Evolutionary conservation across 2,329 filamentous ascomycete species (phyloP), one percentile per base, ranked within the genome.

Genomic region (Ceratocystis cubensis): DNA sequence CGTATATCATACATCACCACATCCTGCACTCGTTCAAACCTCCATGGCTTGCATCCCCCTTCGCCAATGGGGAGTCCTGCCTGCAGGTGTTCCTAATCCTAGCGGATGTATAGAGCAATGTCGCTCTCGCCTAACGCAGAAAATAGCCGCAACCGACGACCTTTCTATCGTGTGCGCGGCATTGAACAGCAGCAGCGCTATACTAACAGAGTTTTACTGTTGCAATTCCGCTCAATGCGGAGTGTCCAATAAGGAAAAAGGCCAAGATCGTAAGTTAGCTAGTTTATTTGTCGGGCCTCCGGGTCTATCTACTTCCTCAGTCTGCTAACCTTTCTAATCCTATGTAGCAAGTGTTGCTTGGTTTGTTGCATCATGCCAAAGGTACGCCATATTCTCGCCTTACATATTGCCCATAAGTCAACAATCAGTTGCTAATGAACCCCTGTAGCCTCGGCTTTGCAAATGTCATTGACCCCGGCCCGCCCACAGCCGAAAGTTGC

Each of bases 161-260:
- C 20, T 67, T 13, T 20, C 33, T 25, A 59, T 56, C 8, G 20
- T 68, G 8, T 70, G 69, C 15, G 33, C 33, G 17, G 64, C 63
- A 8, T 61, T 69, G 20, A 41, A 44, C 56, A 37, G 20, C 7
- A 57, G 53, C 22, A 46, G 50, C 25, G 28, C 48, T 5, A 33
- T 28, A 3, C 45, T 69, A 28, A 30, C 30, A 1, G 61, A 66
- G n/a, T 63, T 70, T 15, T 70, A 70, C 44, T 70, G 69, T 22
- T 70, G 69, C 20, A 65, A 69, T 45, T 70, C 69, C 3, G 66
- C 63, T 22, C 66, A 66, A 8, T 70, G 68, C 37, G 67, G 69
- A 7, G 69, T 70, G 15, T 67, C 63, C 7, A 67, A 68, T 37
- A 63, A 59, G 10, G 25, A 44, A 7, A 48, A 28, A 10, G 68